Evolutionary conservation across 148 eudicot genomes (phyloP).

Genomic region (Cornus suecica): DNA sequence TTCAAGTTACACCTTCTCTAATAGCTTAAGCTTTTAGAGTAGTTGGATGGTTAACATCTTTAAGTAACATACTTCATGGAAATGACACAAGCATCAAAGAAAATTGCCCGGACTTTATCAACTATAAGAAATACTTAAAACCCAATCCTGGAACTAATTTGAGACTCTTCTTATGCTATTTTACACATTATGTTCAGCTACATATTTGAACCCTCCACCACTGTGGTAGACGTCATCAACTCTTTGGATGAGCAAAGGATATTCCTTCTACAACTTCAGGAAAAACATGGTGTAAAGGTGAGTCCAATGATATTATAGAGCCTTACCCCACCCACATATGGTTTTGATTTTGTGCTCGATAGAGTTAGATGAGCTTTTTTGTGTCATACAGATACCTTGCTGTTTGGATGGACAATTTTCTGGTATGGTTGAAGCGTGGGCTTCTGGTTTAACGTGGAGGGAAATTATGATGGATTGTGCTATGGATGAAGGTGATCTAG

Average conservation of each 20-base stretch:
- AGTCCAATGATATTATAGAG: constrained; percentile 14
- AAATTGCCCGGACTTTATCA: not conserved
- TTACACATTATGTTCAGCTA: constrained; percentile 54
- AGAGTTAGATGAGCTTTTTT: constrained; percentile 5
- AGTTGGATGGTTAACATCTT: too few species aligned
- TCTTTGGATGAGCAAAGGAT: constrained; percentile 73
- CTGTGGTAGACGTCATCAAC: constrained; percentile 58
- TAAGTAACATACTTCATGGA: not conserved
- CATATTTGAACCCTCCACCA: constrained; percentile 79
- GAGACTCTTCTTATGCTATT: constrained; percentile 10
- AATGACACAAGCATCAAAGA: not conserved
- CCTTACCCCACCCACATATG: not conserved
- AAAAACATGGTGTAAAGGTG: constrained; percentile 81
- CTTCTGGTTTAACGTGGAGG: constrained; percentile 95
- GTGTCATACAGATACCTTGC: constrained; percentile 70
- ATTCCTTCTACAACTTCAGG: constrained; percentile 78
- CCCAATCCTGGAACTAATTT: not conserved
- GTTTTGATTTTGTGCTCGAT: not conserved
- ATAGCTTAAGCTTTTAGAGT: too few species aligned
- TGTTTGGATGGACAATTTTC: constrained; percentile 93
- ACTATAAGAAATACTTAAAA: not conserved
- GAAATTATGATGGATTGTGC: constrained; percentile 99
- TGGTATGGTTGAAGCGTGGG: constrained; percentile 99
- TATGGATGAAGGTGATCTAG: constrained; percentile 98
- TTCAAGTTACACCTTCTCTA: too few species aligned